Evolutionary conservation across 202 grass and related monocot species (phyloP).

Genomic region (Musa balbisiana): DNA sequence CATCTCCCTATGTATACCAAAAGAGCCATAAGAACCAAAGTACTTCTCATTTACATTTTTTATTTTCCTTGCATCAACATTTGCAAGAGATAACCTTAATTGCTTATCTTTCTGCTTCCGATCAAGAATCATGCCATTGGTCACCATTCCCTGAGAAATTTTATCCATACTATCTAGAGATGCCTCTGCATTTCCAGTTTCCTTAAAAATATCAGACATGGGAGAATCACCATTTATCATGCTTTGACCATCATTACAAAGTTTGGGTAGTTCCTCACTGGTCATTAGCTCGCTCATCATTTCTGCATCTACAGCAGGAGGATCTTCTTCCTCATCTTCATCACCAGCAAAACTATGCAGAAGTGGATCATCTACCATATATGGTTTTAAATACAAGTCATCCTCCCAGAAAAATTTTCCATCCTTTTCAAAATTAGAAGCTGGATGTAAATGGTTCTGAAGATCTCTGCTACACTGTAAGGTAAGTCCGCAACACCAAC

Average conservation of each 20-base stretch:
- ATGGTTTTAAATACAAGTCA: conserved; percentile 67
- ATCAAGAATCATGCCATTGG: conserved; percentile 24
- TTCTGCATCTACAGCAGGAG: conserved; percentile 30
- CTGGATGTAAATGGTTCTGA: conserved; percentile 32
- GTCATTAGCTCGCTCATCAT: conserved; percentile 25
- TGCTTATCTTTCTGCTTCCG: conserved; percentile 36
- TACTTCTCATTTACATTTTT: conserved; percentile 78
- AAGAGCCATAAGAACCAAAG: conserved; percentile 87
- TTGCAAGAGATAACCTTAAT: conserved; percentile 41
- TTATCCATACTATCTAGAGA: conserved; percentile 1
- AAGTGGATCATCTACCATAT: conserved; percentile 66
- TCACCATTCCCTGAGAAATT: conserved; percentile 31
- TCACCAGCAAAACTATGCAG: conserved; percentile 64
- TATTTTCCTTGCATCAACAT: conserved; percentile 49
- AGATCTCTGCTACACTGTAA: conserved; percentile 38
- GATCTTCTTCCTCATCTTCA: conserved; percentile 39
- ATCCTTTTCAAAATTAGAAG: conserved; percentile 24
- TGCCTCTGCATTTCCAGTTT: not conserved
- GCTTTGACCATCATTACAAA: conserved; percentile 4
- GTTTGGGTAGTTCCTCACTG: conserved; percentile 24
- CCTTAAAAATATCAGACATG: not conserved
- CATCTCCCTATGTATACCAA: conserved; percentile 96
- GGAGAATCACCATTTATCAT: conserved; percentile 10
- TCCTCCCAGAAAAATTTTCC: conserved; percentile 57
- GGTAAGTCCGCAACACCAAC: conserved; percentile 49